Conservation (phyloP, 352 stramenopile genomes). For the Pythium grandisporangium region DNA sequence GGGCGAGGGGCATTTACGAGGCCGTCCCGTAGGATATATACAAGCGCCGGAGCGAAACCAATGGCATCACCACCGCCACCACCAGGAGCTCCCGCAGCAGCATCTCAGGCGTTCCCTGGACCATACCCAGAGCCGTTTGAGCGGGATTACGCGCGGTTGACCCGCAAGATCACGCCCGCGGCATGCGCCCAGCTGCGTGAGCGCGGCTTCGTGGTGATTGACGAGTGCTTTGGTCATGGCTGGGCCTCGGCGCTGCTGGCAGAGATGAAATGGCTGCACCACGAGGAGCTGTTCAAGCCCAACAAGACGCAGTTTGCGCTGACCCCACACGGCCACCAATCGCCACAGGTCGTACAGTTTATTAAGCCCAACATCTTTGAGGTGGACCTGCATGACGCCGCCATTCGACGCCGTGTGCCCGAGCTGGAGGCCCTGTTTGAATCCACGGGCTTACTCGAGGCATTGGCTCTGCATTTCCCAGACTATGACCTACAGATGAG, state of each 20-base stretch:
- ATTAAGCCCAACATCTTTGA: slow-evolving; percentile 83
- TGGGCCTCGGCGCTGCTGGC: slow-evolving; percentile 48
- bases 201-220: slow-evolving; percentile 49
- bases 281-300: slow-evolving; percentile 41
- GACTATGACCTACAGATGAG: slow-evolving; percentile 48
- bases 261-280: slow-evolving; percentile 55
- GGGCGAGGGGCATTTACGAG: too few species aligned
- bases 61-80: too few species aligned
- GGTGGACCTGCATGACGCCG: slow-evolving; percentile 64
- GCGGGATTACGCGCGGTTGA: slow-evolving; percentile 41
- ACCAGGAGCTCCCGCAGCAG: too few species aligned
- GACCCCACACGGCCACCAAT: slow-evolving; percentile 21
- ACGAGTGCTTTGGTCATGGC: slow-evolving; percentile 51
- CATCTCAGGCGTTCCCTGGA: slow-evolving; percentile 26
- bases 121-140: slow-evolving; percentile 37
- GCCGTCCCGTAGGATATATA: too few species aligned
- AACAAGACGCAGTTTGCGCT: slow-evolving; percentile 81
- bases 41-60: too few species aligned
- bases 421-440: slow-evolving; percentile 60
- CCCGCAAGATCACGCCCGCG: slow-evolving; percentile 28
- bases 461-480: slow-evolving; percentile 38
- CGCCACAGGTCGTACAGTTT: slow-evolving; percentile 35
- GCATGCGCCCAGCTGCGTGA: slow-evolving; percentile 33
- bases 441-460: slow-evolving; percentile 40
- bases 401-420: slow-evolving; percentile 36